phyloP scores from a whole-genome alignment of 2,329 filamentous ascomycete genomes.

The Stenocarpella maydis region DNA sequence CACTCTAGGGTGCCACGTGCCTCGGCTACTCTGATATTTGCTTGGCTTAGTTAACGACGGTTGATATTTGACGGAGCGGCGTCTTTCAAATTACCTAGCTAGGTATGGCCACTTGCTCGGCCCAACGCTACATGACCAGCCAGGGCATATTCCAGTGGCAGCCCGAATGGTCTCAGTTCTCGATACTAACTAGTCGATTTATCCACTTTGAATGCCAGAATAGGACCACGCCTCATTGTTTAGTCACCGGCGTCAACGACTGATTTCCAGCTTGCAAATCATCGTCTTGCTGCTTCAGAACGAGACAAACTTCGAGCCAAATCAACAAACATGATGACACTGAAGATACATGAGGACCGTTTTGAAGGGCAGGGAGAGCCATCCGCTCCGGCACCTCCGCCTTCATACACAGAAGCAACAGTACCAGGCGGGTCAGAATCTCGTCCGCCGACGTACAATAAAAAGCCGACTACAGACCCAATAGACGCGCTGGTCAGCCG shows the following conservation, averaged over 20 bases:
- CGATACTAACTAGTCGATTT: background rate
- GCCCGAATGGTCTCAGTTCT: background rate
- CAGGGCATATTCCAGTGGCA: background rate
- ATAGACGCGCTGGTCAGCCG: slow-evolving; percentile 11
- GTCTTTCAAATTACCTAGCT: no score
- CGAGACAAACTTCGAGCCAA: background rate
- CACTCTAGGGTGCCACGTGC: slow-evolving; percentile 1
- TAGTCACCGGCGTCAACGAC: background rate
- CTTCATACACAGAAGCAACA: slow-evolving; percentile 20
- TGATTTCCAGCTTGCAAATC: background rate
- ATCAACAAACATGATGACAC: background rate
- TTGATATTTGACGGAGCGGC: background rate
- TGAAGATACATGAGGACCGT: background rate
- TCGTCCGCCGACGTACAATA: background rate
- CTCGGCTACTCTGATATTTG: slow-evolving; percentile 14
- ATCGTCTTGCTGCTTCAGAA: background rate
- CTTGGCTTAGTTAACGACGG: background rate
- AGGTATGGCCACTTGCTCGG: background rate
- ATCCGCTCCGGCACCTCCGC: background rate
- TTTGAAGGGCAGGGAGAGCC: background rate
- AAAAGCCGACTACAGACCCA: background rate
- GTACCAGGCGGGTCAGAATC: background rate
- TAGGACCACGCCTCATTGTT: background rate
- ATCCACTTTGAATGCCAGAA: no score
- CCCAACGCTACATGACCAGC: slow-evolving; percentile 5